Conservation (phyloP, 164 flowering plant genomes). For the Kalanchoe fedtschenkoi region DNA sequence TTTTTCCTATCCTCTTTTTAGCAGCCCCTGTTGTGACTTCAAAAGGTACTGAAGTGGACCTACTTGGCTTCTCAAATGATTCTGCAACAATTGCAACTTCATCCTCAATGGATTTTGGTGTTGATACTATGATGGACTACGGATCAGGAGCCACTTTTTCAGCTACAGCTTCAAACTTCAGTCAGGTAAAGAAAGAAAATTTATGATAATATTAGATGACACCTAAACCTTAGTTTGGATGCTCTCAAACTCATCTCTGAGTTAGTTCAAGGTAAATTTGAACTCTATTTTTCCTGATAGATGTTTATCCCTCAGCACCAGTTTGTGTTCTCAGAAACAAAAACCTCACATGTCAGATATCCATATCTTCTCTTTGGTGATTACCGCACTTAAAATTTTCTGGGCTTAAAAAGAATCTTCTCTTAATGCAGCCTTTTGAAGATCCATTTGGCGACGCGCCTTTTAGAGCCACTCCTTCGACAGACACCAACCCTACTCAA, state of each 20-base stretch:
- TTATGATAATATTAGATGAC: neutral
- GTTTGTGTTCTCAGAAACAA: neutral
- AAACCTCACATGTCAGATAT: too few relatives aligned
- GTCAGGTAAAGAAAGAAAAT: too few relatives aligned
- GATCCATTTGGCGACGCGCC: constrained; percentile 96
- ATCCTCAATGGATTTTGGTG: too few relatives aligned
- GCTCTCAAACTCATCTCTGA: neutral
- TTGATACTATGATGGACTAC: too few relatives aligned
- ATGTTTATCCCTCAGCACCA: neutral
- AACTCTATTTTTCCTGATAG: neutral
- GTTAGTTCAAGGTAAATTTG: neutral
- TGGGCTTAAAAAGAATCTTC: neutral
- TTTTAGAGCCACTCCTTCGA: constrained; percentile 61
- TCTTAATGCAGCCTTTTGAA: constrained; percentile 48
- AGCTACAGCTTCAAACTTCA: too few relatives aligned
- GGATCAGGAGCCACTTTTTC: too few relatives aligned
- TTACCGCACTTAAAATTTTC: neutral
- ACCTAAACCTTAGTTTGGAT: neutral
- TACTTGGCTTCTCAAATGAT: constrained; percentile 46
- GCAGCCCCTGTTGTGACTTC: constrained; percentile 36
- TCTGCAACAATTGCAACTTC: constrained; percentile 43
- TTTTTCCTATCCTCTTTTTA: neutral
- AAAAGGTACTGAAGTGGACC: constrained; percentile 52
- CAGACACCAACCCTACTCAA: constrained; percentile 20
- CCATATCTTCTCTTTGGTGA: neutral